Base-by-base conservation (phyloP, 2,329 filamentous ascomycete species). In the Colletotrichum noveboracense region DNA sequence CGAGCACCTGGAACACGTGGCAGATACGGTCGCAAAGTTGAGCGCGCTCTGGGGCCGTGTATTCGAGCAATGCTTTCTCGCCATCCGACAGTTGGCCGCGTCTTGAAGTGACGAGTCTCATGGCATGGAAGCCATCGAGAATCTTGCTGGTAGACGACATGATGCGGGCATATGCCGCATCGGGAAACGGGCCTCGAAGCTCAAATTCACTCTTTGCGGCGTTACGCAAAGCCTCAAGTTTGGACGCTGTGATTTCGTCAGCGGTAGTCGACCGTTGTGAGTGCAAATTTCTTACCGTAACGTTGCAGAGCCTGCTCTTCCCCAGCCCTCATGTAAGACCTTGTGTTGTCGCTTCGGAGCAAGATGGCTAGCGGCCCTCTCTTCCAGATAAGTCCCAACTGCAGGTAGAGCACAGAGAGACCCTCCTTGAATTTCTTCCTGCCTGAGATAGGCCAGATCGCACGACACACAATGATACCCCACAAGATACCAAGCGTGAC, bases 371-470 rank as follows among this genome's bases (percentile, higher is more conserved):
- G 87, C 1, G 97, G 97, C 10, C 97, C 96, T 60, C 96, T 92
- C 85, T 96, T 98, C 97, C 97, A 99, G 78, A 98, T 96, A 38
- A 99, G 89, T 18, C 96, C 95, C 92, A 99, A 96, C 74, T 97
- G 95, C 8, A 99, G 89, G 91, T 97, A 98, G 14, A 99, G 88
- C n/a, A 98, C 89, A 32, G 95, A 95, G 13, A 98, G 89, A 3
- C 96, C 96, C 80, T 98, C 94, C 81, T 97, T 95, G 80, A 98
- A 93, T 85, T 98, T 98, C 77, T 91, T 89, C 58, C 97, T 91
- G 3, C 96, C 97, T 36, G 95, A 97, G 77, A 98, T 97, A 10
- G 97, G 97, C 95, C 96, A 98, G 78, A 99, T 93, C 66, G 98
- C 82, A 74, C 96, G 91, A 66, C 96, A 98, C 76, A 98, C 91